Conservation (phyloP, 2,329 filamentous ascomycete species). For the Arachnopeziza araneosa region DNA sequence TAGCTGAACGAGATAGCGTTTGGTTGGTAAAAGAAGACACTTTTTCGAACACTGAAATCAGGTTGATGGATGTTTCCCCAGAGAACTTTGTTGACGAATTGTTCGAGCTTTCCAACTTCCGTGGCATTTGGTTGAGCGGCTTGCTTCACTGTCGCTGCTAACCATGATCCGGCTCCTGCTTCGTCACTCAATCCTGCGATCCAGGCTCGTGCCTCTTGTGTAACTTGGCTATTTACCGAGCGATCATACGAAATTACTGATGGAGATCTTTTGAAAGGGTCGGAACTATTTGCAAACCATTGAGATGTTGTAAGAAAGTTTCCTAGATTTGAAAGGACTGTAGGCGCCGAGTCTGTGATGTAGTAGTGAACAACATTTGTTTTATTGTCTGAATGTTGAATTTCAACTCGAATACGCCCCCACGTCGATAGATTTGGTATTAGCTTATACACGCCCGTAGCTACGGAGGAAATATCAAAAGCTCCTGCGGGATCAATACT, state of each 20-base stretch:
- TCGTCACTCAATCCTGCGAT: slow-evolving; percentile 56
- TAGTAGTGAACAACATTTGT: slow-evolving; percentile 35
- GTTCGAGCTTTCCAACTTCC: slow-evolving; percentile 36
- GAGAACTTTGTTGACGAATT: slow-evolving; percentile 32
- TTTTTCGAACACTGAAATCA: slow-evolving; percentile 46
- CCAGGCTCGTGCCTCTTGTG: slow-evolving; percentile 48
- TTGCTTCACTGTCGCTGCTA: slow-evolving; percentile 51
- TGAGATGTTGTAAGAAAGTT: no score
- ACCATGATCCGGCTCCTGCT: slow-evolving; percentile 50
- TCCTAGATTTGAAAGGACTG: no score
- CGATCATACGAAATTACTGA: slow-evolving; percentile 54
- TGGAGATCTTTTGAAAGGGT: slow-evolving; percentile 48
- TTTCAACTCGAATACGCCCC: slow-evolving; percentile 43
- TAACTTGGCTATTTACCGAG: slow-evolving; percentile 38
- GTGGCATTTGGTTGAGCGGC: no score
- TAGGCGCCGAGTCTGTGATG: slow-evolving; percentile 39
- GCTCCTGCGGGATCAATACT: no score
- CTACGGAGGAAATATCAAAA: no score
- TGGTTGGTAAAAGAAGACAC: slow-evolving; percentile 52
- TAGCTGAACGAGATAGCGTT: slow-evolving; percentile 40
- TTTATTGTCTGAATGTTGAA: slow-evolving; percentile 22
- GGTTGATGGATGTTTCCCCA: slow-evolving; percentile 37
- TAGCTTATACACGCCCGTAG: no score
- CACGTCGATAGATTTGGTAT: slow-evolving; percentile 31
- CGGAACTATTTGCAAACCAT: slow-evolving; percentile 45